Conservation (phyloP, 2,329 filamentous ascomycete genomes). For the Podosphaera fusca region DNA sequence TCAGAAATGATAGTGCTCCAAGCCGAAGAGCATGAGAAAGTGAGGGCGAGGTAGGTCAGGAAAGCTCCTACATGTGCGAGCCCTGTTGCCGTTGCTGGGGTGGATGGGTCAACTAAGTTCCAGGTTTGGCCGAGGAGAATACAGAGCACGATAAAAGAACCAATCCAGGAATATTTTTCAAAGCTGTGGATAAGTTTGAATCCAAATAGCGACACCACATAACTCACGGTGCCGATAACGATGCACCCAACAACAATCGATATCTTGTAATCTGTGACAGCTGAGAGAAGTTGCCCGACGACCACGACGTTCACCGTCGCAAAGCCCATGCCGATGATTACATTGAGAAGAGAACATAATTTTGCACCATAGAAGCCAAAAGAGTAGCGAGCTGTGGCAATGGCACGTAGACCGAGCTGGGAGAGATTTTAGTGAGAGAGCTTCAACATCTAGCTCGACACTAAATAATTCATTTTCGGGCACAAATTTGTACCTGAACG, state of each 20-base stretch:
- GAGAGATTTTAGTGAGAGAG: background rate
- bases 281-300: conserved; percentile 17
- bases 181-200: conserved; percentile 22
- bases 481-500: too few relatives aligned
- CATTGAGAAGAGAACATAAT: conserved; percentile 23
- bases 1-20: conserved; percentile 15
- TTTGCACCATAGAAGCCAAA: conserved; percentile 28
- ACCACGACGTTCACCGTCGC: conserved; percentile 23
- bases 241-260: conserved; percentile 19
- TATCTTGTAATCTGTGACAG: conserved; percentile 19
- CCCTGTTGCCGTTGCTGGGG: conserved; percentile 16
- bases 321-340: conserved; percentile 21
- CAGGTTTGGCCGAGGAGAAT: conserved; percentile 25
- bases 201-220: conserved; percentile 14
- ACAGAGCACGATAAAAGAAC: conserved; percentile 23
- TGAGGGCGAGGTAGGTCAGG: conserved; percentile 12
- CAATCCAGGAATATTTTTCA: conserved; percentile 26
- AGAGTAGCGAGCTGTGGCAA: conserved; percentile 22
- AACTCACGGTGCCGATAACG: conserved; percentile 12
- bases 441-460: too few relatives aligned
- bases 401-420: conserved; percentile 20
- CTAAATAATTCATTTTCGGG: too few relatives aligned
- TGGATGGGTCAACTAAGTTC: conserved; percentile 20
- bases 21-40: conserved; percentile 12
- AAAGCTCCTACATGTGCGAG: conserved; percentile 16